Evolutionary conservation across 768 basidiomycete genomes (phyloP).

Genomic region (Filobasidium floriforme): DNA sequence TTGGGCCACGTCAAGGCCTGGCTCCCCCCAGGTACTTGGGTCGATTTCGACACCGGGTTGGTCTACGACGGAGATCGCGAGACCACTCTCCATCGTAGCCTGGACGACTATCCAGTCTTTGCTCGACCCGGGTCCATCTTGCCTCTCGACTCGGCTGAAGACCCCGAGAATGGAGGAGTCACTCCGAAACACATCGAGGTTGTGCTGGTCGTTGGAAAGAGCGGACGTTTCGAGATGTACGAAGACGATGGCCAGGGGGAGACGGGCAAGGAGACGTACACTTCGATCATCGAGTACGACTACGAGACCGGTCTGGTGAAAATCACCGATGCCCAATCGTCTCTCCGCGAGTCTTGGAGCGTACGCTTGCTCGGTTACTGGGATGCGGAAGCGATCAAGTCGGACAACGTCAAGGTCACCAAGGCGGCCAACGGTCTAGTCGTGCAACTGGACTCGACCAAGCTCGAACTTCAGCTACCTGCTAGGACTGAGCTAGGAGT

Average conservation of each 20-base stretch:
- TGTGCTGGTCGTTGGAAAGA: conserved; percentile 11
- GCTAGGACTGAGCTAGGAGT: neutral
- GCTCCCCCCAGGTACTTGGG: conserved; percentile 27
- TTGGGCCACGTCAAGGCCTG: conserved; percentile 21
- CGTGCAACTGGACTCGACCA: neutral
- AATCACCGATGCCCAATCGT: neutral
- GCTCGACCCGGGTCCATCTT: conserved; percentile 27
- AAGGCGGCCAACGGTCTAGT: neutral
- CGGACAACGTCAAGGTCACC: neutral
- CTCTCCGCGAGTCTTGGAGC: neutral
- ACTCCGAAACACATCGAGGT: conserved; percentile 7
- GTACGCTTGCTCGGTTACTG: conserved; percentile 16
- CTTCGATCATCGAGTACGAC: conserved; percentile 22
- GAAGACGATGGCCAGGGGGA: conserved; percentile 11
- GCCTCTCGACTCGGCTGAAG: conserved; percentile 20
- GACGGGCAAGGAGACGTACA: conserved; percentile 15
- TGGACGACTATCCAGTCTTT: conserved; percentile 25
- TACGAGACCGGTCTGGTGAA: neutral
- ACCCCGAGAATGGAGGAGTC: conserved; percentile 12
- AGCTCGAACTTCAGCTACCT: neutral
- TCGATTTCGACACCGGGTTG: conserved; percentile 26
- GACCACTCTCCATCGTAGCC: conserved; percentile 20
- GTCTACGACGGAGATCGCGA: conserved; percentile 31
- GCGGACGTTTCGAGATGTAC: conserved; percentile 12
- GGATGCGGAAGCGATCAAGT: conserved; percentile 13